These are phyloP conservation scores for Mucor velutinosus DNA, from an alignment of 371 early-diverging fungal genomes.

Conservation along the genomic window DNA sequence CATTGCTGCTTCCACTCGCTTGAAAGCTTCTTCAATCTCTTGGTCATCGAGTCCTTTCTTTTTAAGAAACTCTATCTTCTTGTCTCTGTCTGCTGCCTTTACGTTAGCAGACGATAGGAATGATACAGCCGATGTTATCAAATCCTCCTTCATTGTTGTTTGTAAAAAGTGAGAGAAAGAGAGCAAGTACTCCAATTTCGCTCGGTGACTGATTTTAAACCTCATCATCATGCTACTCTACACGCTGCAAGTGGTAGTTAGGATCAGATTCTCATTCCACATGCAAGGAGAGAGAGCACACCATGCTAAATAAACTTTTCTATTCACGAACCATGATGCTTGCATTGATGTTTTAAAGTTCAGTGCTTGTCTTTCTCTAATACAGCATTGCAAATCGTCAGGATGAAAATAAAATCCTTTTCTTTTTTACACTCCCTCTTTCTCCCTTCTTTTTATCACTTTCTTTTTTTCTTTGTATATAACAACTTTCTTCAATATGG, in stretches of 20 bases:
- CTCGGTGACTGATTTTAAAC: background rate
- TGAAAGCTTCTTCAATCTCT: constrained; percentile 62
- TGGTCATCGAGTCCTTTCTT: constrained; percentile 58
- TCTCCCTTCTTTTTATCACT: constrained; percentile 2
- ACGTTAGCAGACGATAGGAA: constrained; percentile 60
- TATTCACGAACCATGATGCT: background rate
- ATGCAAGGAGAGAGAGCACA: too few species aligned
- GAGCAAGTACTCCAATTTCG: background rate
- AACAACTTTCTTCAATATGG: constrained; percentile 15
- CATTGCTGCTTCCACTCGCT: constrained; percentile 22
- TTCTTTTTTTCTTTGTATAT: constrained; percentile 3
- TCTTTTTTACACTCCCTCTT: background rate
- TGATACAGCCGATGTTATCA: constrained; percentile 53
- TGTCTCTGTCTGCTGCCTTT: constrained; percentile 52
- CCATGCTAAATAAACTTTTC: background rate
- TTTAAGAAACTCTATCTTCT: constrained; percentile 60
- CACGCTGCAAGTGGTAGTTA: background rate
- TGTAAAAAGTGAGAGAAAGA: background rate
- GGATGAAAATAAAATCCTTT: constrained; percentile 3
- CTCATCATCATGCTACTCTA: background rate
- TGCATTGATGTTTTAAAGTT: background rate
- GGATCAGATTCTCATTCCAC: background rate
- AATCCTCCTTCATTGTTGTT: constrained; percentile 46
- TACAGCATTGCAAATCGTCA: background rate
- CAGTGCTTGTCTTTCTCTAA: background rate